These are phyloP conservation scores for Trichoderma afroharzianum DNA, from an alignment of 2,329 filamentous ascomycete species.

Conservation along the genomic window DNA sequence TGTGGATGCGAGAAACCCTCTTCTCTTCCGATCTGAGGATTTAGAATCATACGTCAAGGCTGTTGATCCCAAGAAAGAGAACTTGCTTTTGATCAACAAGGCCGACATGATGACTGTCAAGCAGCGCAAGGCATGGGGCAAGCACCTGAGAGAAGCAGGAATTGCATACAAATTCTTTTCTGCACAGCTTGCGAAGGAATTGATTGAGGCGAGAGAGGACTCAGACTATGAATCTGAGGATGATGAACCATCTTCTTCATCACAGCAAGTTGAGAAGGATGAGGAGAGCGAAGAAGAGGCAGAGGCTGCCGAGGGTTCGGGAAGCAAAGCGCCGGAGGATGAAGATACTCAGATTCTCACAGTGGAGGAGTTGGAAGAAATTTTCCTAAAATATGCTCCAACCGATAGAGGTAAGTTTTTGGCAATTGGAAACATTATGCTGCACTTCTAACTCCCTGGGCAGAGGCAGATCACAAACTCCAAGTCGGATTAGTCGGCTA, in stretches of 20 bases:
- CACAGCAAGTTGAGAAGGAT: constrained; percentile 18
- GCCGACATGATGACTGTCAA: constrained; percentile 95
- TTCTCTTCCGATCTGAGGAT: constrained; percentile 92
- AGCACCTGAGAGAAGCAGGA: constrained; percentile 73
- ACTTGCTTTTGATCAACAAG: constrained; percentile 93
- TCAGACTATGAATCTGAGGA: constrained; percentile 45
- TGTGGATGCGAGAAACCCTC: constrained; percentile 91
- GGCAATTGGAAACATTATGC: too few species aligned
- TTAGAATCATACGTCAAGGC: constrained; percentile 92
- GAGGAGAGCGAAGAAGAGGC: constrained; percentile 25
- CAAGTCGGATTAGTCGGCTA: constrained; percentile 94
- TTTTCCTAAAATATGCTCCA: constrained; percentile 74
- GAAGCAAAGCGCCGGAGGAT: constrained; percentile 34
- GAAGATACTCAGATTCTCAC: constrained; percentile 78
- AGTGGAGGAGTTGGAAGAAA: constrained; percentile 84
- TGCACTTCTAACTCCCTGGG: constrained; percentile 17
- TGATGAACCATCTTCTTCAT: constrained; percentile 24
- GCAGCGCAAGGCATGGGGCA: constrained; percentile 80
- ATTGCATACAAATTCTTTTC: constrained; percentile 98
- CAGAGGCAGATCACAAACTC: constrained; percentile 60
- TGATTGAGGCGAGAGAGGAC: constrained; percentile 68
- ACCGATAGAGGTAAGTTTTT: constrained; percentile 43
- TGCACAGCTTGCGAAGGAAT: constrained; percentile 83
- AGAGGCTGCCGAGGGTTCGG: constrained; percentile 22
- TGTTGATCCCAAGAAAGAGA: constrained; percentile 82